Percentiles rank a stretch among this genome's conserved stretches.
Evolutionary conservation across 176 grass and related monocot species (phyloP).

Genomic region (Rhynchospora tenuis): DNA sequence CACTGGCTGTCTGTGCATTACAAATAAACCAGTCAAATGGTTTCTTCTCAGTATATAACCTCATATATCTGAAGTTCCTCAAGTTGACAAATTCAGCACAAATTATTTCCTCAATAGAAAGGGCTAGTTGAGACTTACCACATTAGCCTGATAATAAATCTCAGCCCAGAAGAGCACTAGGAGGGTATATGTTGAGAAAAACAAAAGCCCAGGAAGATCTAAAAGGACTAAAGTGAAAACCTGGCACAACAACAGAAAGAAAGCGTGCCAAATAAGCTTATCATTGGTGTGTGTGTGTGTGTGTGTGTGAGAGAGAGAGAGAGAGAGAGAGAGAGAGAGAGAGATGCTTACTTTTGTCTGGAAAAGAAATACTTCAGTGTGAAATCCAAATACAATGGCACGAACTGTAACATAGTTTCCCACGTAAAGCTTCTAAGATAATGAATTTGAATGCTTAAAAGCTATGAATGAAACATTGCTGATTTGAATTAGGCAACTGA

Average conservation of each 20-base stretch:
- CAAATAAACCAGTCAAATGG: neutral
- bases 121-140: neutral
- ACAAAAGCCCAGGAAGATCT: conserved; percentile 73
- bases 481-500: neutral
- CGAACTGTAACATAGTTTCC: conserved; percentile 44
- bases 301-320: neutral
- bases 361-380: conserved; percentile 57
- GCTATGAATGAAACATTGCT: neutral
- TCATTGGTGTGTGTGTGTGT: neutral
- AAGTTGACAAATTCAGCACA: too few relatives aligned
- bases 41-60: neutral
- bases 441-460: neutral
- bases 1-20: conserved; percentile 10
- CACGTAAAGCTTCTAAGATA: neutral
- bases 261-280: neutral
- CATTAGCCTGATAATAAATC: conserved; percentile 85
- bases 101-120: neutral
- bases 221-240: conserved; percentile 56
- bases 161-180: conserved; percentile 97
- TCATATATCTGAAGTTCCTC: too few relatives aligned
- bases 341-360: conserved; percentile 46
- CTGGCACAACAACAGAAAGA: conserved; percentile 31
- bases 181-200: conserved; percentile 91
- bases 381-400: conserved; percentile 70
- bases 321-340: neutral